phyloP scores from a whole-genome alignment of 371 early-diverging fungal species.

The Circinella minor region DNA sequence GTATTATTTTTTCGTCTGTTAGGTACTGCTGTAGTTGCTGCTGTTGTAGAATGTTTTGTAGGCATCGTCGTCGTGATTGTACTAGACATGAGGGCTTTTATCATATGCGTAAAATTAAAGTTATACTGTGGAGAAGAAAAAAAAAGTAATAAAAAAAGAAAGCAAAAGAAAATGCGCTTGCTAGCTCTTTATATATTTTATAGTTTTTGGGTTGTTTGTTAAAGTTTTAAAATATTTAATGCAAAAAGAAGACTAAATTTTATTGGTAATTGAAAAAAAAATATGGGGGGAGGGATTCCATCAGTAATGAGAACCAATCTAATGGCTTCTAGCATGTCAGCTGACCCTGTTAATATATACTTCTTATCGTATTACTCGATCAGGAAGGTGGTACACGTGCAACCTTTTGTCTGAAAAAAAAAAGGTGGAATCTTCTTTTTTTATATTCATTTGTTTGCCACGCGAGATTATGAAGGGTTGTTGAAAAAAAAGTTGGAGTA shows the following conservation, averaged over 20 bases:
- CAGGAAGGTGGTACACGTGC: slow-evolving; percentile 28
- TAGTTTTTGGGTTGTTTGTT: background rate
- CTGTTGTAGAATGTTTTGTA: background rate
- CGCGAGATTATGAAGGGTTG: slow-evolving; percentile 1
- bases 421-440: too few species aligned
- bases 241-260: background rate
- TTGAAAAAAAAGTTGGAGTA: too few species aligned
- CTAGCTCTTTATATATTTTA: background rate
- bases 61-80: background rate
- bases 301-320: slow-evolving; percentile 3
- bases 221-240: background rate
- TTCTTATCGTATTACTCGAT: slow-evolving; percentile 5
- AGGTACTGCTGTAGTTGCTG: background rate
- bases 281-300: background rate
- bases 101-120: background rate
- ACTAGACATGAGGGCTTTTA: background rate
- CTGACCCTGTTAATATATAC: background rate
- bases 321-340: slow-evolving; percentile 1
- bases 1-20: slow-evolving; percentile 1
- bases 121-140: background rate
- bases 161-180: background rate
- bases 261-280: background rate
- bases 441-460: slow-evolving; percentile 19
- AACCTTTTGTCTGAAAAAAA: slow-evolving; percentile 30
- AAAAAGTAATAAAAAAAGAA: background rate